phyloP scores from a whole-genome alignment of 352 stramenopile genomes.

The Phytophthora nicotianae region DNA sequence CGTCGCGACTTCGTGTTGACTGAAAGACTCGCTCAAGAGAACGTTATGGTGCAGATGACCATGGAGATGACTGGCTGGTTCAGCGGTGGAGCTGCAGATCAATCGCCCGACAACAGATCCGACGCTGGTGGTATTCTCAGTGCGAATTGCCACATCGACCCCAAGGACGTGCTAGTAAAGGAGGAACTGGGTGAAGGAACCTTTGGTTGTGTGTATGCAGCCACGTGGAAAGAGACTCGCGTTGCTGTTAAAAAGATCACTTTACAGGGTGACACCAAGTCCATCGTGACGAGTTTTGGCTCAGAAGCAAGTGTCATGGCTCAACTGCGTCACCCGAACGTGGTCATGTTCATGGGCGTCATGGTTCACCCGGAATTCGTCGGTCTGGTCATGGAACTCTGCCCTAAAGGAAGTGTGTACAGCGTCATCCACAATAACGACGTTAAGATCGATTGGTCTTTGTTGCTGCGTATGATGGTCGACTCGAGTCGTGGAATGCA shows the following conservation, averaged over 20 bases:
- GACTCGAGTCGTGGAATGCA: conserved; percentile 90
- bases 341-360: conserved; percentile 92
- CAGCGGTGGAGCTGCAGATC: conserved; percentile 67
- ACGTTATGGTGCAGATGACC: conserved; percentile 89
- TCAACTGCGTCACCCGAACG: conserved; percentile 81
- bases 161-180: conserved; percentile 81
- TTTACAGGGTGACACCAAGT: conserved; percentile 76
- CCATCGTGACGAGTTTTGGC: conserved; percentile 83
- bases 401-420: conserved; percentile 86
- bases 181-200: conserved; percentile 79
- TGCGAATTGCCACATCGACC: conserved; percentile 85
- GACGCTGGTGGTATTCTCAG: conserved; percentile 61
- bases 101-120: conserved; percentile 47
- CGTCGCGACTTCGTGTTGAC: conserved; percentile 86
- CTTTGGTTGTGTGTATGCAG: conserved; percentile 79
- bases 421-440: conserved; percentile 79
- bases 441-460: conserved; percentile 85
- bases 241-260: conserved; percentile 89
- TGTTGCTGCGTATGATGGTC: conserved; percentile 87
- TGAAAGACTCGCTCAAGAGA: conserved; percentile 81
- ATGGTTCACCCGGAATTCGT: conserved; percentile 90
- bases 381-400: conserved; percentile 90
- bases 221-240: conserved; percentile 80
- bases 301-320: conserved; percentile 86
- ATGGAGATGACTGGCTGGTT: conserved; percentile 92